phyloP scores from a whole-genome alignment of 768 basidiomycete species.

The Mycena galericulata region DNA sequence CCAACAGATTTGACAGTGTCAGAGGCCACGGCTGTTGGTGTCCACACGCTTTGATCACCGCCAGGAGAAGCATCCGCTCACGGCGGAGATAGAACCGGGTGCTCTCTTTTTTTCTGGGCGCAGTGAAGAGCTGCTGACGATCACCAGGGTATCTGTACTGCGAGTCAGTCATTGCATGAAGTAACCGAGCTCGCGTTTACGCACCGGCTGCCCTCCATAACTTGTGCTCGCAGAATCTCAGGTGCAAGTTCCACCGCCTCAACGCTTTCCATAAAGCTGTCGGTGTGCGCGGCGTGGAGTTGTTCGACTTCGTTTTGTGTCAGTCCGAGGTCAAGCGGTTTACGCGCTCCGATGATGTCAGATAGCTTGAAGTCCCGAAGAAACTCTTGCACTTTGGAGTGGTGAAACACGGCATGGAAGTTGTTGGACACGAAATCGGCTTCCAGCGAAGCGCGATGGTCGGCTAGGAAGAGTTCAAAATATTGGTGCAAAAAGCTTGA shows the following conservation, averaged over 20 bases:
- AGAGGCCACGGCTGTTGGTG: constrained; percentile 1
- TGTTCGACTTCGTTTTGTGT: background rate
- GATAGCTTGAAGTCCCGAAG: background rate
- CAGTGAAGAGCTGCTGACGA: background rate
- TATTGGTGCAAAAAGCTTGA: background rate
- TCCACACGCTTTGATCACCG: background rate
- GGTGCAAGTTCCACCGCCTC: background rate
- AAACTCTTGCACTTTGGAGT: background rate
- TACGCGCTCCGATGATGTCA: background rate
- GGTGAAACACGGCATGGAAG: constrained; percentile 4
- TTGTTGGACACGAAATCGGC: constrained; percentile 4
- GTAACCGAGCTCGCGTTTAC: background rate
- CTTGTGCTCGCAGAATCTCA: background rate
- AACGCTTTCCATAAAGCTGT: constrained; percentile 2
- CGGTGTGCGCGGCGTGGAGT: background rate
- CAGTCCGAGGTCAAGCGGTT: background rate
- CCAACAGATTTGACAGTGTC: background rate
- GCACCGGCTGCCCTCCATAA: constrained; percentile 9
- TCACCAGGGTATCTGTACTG: background rate
- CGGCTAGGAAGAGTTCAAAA: background rate
- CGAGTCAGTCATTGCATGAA: background rate
- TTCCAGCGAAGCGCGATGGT: constrained; percentile 3
- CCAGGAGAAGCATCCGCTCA: constrained; percentile 10
- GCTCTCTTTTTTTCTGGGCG: background rate
- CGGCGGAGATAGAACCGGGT: background rate